Evolutionary conservation across 345 rosid genomes (phyloP), one percentile per base, ranked within the genome.

Genomic region (Corymbia maculata): DNA sequence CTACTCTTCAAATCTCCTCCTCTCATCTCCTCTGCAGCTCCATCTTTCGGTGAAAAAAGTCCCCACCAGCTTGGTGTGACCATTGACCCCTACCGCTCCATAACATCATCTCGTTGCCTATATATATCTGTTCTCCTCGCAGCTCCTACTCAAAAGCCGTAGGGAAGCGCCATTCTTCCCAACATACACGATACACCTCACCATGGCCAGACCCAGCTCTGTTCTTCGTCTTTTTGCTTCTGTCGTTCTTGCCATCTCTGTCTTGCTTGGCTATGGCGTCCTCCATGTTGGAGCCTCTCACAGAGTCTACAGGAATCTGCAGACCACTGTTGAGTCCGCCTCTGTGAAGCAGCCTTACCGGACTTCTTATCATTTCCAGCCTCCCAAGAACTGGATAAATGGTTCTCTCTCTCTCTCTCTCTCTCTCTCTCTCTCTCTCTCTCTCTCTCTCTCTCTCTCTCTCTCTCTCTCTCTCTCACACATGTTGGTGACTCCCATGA

Each of bases 371-470:
- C 97, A 96, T 86, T 96, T 96, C 85, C 97, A 96, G 85, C 96
- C 97, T 52, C 92, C 94, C 88, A 93, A 92, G 88, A 95, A 95
- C 85, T 96, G 98, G 98, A 94, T 95, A 91, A 96, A 95, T 86
- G 98, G 98, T 95, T 85, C 75, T 32, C 68, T 61, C 47, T 47
- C 61, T 15, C 44, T 22, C 68, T 42, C 68, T 59, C 42, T 45
- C 21, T 55, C 44, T 8, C 57, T 5, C n/a, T 45, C n/a, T n/a
- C 79, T 49, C 61, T 22, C 16, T 51, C 68, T 51, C 53, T 15
- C 61, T 11, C n/a, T 53, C n/a, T n/a, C n/a, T n/a, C n/a, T n/a
- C n/a, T n/a, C n/a, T n/a, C n/a, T n/a, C n/a, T 85, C 75, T 32
- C 68, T 61, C 47, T 47, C 61, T 15, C 44, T 22, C 68, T 42